Percentiles rank a stretch among this genome's conserved stretches.
Evolutionary conservation across 2,329 filamentous ascomycete species (phyloP).

Genomic region (Ascochyta viciae-villosae): DNA sequence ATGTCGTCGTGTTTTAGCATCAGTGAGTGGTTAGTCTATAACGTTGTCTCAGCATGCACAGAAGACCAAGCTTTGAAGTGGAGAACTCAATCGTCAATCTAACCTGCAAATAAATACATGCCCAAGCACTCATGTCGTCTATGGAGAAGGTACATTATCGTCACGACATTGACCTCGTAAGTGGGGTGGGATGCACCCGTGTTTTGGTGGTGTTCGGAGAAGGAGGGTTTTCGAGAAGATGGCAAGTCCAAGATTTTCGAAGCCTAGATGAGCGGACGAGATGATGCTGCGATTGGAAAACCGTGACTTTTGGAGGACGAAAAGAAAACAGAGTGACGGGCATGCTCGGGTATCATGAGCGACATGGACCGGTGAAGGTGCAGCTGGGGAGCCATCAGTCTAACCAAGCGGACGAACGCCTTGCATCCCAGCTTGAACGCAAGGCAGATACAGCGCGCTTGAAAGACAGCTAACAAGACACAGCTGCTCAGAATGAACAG

Average conservation of each 20-base stretch:
- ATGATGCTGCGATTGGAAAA: slow-evolving; percentile 28
- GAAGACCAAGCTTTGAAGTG: slow-evolving; percentile 20
- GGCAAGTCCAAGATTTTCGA: slow-evolving; percentile 32
- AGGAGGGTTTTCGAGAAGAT: slow-evolving; percentile 30
- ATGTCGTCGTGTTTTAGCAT: neutral
- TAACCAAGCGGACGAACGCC: slow-evolving; percentile 22
- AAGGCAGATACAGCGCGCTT: slow-evolving; percentile 19
- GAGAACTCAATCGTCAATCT: slow-evolving; percentile 38
- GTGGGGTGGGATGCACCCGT: slow-evolving; percentile 9
- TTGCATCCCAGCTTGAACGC: slow-evolving; percentile 23
- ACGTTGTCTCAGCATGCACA: neutral
- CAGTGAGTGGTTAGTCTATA: neutral
- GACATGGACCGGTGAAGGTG: slow-evolving; percentile 29
- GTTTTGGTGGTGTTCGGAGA: slow-evolving; percentile 20
- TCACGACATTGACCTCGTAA: slow-evolving; percentile 21
- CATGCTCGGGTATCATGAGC: slow-evolving; percentile 31
- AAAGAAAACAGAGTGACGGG: slow-evolving; percentile 25
- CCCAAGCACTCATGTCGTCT: slow-evolving; percentile 41
- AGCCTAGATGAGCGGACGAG: slow-evolving; percentile 24
- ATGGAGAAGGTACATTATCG: slow-evolving; percentile 27
- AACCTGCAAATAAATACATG: slow-evolving; percentile 44
- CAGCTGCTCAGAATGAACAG: slow-evolving; percentile 30
- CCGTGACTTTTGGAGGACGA: slow-evolving; percentile 45
- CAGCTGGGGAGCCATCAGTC: slow-evolving; percentile 25
- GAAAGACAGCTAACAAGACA: slow-evolving; percentile 30